Conservation (phyloP, 192 early-diverging fungal species). For the Gaertneriomyces sp. region DNA sequence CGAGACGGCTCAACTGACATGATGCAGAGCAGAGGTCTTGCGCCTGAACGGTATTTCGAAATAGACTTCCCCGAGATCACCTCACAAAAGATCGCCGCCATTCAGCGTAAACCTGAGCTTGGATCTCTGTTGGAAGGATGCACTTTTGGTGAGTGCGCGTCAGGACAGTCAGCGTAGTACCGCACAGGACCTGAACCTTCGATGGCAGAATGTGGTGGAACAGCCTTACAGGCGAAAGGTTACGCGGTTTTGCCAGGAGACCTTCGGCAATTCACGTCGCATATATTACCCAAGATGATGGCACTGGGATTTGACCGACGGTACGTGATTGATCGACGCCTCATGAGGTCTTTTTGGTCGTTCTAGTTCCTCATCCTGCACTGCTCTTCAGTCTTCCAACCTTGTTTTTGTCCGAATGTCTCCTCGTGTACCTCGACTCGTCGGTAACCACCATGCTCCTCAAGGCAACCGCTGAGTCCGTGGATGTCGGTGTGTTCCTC, state of each 20-base stretch:
- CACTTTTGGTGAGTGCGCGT: neutral
- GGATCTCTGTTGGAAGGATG: too few species aligned
- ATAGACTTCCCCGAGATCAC: constrained; percentile 90
- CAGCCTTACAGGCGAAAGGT: constrained; percentile 61
- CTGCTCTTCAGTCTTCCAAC: constrained; percentile 60
- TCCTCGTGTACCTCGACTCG: constrained; percentile 83
- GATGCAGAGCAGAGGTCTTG: constrained; percentile 22
- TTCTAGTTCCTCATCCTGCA: neutral
- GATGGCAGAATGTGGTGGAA: constrained; percentile 49
- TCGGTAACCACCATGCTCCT: constrained; percentile 63
- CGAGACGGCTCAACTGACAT: neutral
- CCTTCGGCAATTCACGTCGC: constrained; percentile 60
- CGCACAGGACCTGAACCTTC: neutral
- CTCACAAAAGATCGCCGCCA: constrained; percentile 66
- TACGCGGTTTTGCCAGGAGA: constrained; percentile 81
- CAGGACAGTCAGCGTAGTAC: too few species aligned
- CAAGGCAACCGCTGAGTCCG: constrained; percentile 1
- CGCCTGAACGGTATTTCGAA: constrained; percentile 72
- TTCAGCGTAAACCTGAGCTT: constrained; percentile 32
- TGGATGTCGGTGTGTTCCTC: constrained; percentile 50
- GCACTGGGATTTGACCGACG: constrained; percentile 55
- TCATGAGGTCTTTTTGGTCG: neutral
- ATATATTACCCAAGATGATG: constrained; percentile 59
- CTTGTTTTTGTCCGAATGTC: constrained; percentile 89
- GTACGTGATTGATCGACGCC: constrained; percentile 27